phyloP scores from a whole-genome alignment of 257 asterid species.

The Solanum pimpinellifolium region DNA sequence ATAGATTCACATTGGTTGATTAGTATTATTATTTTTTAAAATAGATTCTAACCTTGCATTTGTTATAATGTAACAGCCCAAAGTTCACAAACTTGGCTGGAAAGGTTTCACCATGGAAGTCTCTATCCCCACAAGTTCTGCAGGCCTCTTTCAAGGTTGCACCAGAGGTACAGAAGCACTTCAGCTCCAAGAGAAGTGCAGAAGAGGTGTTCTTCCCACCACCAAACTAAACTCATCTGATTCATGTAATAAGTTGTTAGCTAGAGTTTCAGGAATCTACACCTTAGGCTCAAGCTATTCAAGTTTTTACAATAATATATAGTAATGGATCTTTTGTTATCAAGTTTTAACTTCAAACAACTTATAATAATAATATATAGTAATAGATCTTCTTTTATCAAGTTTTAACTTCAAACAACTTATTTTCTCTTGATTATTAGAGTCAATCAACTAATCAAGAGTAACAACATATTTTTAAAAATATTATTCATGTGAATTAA shows the following conservation, averaged over 20 bases:
- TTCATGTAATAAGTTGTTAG: not conserved
- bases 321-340: not conserved
- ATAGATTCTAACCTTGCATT: not conserved
- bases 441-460: too few relatives aligned
- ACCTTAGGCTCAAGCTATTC: not conserved
- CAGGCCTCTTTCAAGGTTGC: slow-evolving; percentile 52
- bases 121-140: slow-evolving; percentile 47
- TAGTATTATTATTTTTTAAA: not conserved
- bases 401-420: not conserved
- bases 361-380: not conserved
- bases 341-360: not conserved
- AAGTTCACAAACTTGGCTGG: slow-evolving; percentile 57
- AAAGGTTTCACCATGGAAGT: slow-evolving; percentile 54
- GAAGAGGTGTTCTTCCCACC: slow-evolving; percentile 88
- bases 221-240: slow-evolving; percentile 10
- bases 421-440: not conserved
- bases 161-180: slow-evolving; percentile 49
- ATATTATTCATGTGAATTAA: too few relatives aligned
- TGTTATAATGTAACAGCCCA: slow-evolving; percentile 26
- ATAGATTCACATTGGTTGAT: too few relatives aligned
- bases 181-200: slow-evolving; percentile 55
- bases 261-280: not conserved
- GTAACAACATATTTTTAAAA: too few relatives aligned
- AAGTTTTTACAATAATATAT: not conserved
- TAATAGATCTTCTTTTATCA: not conserved